These are phyloP conservation scores for Cardiospermum halicacabum DNA, from an alignment of 345 rosid species.

Conservation along the genomic window DNA sequence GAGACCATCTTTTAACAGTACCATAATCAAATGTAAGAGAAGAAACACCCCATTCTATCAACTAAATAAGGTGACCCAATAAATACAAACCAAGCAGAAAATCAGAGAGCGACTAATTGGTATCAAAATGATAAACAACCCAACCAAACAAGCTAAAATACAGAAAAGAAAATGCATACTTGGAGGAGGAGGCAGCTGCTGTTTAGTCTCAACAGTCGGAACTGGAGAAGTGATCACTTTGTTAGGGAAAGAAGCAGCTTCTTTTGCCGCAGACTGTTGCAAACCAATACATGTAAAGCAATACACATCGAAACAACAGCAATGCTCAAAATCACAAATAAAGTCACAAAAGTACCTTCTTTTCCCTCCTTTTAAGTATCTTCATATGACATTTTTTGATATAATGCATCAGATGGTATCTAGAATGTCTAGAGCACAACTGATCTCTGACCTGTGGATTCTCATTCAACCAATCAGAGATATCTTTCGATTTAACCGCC, in stretches of 20 bases:
- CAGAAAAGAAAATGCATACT: constrained; percentile 30
- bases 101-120: background rate
- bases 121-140: background rate
- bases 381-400: constrained; percentile 91
- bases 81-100: background rate
- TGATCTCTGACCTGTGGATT: constrained; percentile 67
- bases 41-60: background rate
- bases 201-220: constrained; percentile 41
- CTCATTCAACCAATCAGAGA: constrained; percentile 69
- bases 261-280: constrained; percentile 36
- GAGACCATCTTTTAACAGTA: background rate
- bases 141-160: background rate
- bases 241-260: constrained; percentile 34
- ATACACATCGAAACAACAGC: background rate
- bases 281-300: constrained; percentile 34
- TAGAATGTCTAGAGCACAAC: constrained; percentile 70
- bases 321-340: background rate
- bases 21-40: background rate
- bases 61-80: background rate
- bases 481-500: constrained; percentile 79
- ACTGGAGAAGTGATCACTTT: constrained; percentile 41
- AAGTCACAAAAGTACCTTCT: constrained; percentile 34
- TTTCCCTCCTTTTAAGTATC: constrained; percentile 87
- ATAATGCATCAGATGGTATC: constrained; percentile 93
- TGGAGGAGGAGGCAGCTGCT: constrained; percentile 23